Evolutionary conservation across 2,329 filamentous ascomycete genomes (phyloP).

Genomic region (Lojkania enalia): DNA sequence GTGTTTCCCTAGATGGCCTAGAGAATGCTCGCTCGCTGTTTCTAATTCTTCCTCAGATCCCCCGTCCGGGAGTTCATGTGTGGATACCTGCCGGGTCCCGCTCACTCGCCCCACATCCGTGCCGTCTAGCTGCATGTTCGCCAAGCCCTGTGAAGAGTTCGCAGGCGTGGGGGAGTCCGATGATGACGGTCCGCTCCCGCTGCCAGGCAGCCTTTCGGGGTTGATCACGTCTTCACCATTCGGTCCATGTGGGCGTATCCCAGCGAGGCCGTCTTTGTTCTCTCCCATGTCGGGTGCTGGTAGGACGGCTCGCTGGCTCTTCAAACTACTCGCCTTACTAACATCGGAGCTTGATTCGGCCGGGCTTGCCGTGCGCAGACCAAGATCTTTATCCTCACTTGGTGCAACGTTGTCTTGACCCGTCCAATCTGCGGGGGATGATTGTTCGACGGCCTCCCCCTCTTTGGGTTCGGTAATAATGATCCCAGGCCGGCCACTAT

Average conservation of each 20-base stretch:
- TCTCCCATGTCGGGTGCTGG: neutral
- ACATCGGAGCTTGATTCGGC: conserved; percentile 62
- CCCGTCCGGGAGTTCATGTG: conserved; percentile 49
- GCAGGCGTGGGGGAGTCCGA: neutral
- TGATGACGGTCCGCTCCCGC: conserved; percentile 17
- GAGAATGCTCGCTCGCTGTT: conserved; percentile 36
- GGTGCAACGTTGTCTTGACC: conserved; percentile 52
- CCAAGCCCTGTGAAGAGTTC: conserved; percentile 16
- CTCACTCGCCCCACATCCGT: conserved; percentile 13
- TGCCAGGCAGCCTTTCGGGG: conserved; percentile 21
- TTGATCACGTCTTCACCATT: conserved; percentile 37
- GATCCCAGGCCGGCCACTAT: conserved; percentile 38
- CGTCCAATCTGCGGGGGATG: conserved; percentile 73
- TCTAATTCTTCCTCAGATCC: conserved; percentile 46
- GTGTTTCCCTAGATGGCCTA: conserved; percentile 35
- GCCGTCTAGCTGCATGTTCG: conserved; percentile 15
- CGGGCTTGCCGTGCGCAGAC: conserved; percentile 66
- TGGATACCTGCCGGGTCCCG: conserved; percentile 40
- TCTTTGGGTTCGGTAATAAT: conserved; percentile 67
- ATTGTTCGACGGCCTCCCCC: conserved; percentile 71
- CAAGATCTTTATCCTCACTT: conserved; percentile 64
- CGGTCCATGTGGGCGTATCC: conserved; percentile 45
- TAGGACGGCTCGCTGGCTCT: conserved; percentile 44
- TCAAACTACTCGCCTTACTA: conserved; percentile 73
- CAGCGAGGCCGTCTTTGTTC: conserved; percentile 43